Evolutionary conservation across 148 eudicot species (phyloP).

Genomic region (Spergularia marina): DNA sequence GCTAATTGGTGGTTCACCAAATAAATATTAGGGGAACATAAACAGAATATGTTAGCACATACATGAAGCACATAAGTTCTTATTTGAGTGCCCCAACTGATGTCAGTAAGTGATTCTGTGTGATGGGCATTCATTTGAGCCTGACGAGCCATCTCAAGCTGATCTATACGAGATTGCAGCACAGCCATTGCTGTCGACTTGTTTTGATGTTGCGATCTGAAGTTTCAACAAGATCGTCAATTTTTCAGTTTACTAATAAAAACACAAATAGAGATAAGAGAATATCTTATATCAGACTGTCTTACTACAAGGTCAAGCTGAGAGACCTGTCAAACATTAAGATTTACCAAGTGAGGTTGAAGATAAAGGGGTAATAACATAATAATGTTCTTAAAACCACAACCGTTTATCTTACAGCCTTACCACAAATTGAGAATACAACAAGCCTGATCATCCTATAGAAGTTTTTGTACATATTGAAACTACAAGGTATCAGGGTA

Average conservation of each 20-base stretch:
- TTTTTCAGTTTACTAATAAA: not conserved
- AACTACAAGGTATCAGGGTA: not conserved
- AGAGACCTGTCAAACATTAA: too few relatives aligned
- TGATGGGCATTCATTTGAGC: slow-evolving; percentile 89
- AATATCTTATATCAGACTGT: too few relatives aligned
- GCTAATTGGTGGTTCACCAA: too few relatives aligned
- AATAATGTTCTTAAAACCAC: too few relatives aligned
- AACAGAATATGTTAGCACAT: slow-evolving; percentile 18
- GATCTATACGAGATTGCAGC: slow-evolving; percentile 88
- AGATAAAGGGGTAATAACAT: too few relatives aligned
- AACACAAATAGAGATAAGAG: not conserved
- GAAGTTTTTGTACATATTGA: not conserved
- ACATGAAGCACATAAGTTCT: slow-evolving; percentile 91
- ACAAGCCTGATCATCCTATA: not conserved
- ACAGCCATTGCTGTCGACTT: slow-evolving; percentile 92
- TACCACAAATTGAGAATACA: too few relatives aligned
- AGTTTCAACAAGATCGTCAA: too few relatives aligned
- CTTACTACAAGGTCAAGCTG: too few relatives aligned
- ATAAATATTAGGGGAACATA: not conserved
- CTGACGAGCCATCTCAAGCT: slow-evolving; percentile 91
- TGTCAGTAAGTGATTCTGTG: slow-evolving; percentile 88
- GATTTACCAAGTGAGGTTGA: too few relatives aligned
- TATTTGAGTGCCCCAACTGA: slow-evolving; percentile 90
- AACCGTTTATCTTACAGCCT: too few relatives aligned
- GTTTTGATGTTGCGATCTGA: slow-evolving; percentile 92